Evolutionary conservation across 495 filamentous ascomycete species (phyloP).

Genomic region (Penicillium lividum): DNA sequence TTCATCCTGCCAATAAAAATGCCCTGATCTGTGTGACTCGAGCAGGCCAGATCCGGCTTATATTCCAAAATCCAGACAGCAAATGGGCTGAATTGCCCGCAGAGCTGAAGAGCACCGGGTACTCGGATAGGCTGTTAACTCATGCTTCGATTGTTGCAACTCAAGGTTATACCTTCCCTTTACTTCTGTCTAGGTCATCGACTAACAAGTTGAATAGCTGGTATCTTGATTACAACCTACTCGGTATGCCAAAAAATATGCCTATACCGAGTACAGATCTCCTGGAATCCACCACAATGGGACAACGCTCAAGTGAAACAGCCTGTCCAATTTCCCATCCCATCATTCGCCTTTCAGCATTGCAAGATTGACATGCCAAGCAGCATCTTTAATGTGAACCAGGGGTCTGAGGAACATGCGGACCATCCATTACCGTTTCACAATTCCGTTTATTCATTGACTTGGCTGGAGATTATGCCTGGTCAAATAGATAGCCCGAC

Average conservation of each 20-base stretch:
- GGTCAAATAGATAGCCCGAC: constrained; percentile 51
- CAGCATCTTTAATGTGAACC: constrained; percentile 31
- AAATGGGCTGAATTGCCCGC: constrained; percentile 66
- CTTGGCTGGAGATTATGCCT: constrained; percentile 66
- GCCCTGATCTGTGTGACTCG: constrained; percentile 71
- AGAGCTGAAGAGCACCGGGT: constrained; percentile 68
- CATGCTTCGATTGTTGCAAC: constrained; percentile 80
- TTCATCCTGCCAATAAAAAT: constrained; percentile 65
- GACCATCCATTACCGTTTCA: constrained; percentile 33
- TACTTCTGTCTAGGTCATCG: neutral
- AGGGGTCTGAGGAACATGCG: constrained; percentile 24
- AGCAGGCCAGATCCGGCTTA: constrained; percentile 65
- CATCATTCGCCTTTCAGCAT: constrained; percentile 46
- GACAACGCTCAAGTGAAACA: constrained; percentile 38
- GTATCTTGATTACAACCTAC: constrained; percentile 64
- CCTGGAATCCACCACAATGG: constrained; percentile 46
- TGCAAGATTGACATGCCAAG: constrained; percentile 44
- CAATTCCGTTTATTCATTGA: constrained; percentile 58
- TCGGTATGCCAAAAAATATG: constrained; percentile 67
- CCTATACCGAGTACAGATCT: constrained; percentile 59
- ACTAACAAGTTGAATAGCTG: constrained; percentile 33
- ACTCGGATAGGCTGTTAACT: constrained; percentile 70
- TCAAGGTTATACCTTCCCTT: constrained; percentile 48
- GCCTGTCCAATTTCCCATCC: constrained; percentile 35
- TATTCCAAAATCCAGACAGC: constrained; percentile 68